Evolutionary conservation across 2,329 filamentous ascomycete species (phyloP).

Genomic region (Aspergillus felis): DNA sequence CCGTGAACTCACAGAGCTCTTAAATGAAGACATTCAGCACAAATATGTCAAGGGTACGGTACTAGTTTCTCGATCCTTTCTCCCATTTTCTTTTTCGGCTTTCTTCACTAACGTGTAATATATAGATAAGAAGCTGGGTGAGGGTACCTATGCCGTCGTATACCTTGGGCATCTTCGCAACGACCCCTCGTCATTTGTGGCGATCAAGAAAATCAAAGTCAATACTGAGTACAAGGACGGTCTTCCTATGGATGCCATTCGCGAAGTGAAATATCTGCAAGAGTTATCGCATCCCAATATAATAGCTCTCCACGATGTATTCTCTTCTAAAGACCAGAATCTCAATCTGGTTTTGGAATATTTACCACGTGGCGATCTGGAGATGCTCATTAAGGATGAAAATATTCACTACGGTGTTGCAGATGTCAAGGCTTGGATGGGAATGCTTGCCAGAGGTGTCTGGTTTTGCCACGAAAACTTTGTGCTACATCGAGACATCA

Average conservation of each 20-base stretch:
- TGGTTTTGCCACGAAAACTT: constrained; percentile 97
- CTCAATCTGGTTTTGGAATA: constrained; percentile 94
- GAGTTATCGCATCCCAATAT: constrained; percentile 95
- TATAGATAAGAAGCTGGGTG: constrained; percentile 81
- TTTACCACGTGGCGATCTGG: constrained; percentile 87
- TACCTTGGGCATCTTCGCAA: constrained; percentile 77
- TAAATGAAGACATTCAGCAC: constrained; percentile 75
- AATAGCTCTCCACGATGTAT: constrained; percentile 86
- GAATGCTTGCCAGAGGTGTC: constrained; percentile 86
- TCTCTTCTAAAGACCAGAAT: constrained; percentile 94
- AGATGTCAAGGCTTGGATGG: constrained; percentile 98
- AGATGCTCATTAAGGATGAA: constrained; percentile 87
- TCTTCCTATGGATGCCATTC: constrained; percentile 88
- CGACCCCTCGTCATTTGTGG: constrained; percentile 71
- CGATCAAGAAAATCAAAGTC: constrained; percentile 57
- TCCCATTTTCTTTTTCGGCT: not conserved
- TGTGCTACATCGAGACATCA: constrained; percentile 95
- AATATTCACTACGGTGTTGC: constrained; percentile 77
- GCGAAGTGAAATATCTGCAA: constrained; percentile 92
- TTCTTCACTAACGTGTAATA: not conserved
- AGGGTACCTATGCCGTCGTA: constrained; percentile 95
- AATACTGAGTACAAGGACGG: constrained; percentile 71
- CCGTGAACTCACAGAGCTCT: constrained; percentile 61
- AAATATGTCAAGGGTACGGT: constrained; percentile 81
- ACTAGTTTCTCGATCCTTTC: not conserved